Conservation (phyloP, 2,329 filamentous ascomycete species). For the Bretziella fagacearum region DNA sequence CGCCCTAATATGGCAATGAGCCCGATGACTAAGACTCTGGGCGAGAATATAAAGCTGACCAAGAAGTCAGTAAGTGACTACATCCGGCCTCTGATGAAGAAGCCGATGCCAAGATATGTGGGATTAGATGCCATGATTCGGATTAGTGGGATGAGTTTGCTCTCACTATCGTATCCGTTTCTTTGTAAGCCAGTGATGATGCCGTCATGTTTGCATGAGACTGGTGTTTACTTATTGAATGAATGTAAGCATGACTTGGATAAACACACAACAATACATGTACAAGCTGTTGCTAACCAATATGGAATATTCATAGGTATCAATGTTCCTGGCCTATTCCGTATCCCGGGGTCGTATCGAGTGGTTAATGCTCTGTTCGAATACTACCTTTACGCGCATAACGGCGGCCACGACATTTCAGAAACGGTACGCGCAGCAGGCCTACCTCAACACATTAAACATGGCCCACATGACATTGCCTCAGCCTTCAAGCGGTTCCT, state of each 20-base stretch:
- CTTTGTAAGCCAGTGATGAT: conserved; percentile 39
- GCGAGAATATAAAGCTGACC: conserved; percentile 8
- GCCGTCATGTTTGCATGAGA: conserved; percentile 49
- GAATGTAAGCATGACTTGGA: conserved; percentile 39
- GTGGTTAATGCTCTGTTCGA: conserved; percentile 43
- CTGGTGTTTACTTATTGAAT: conserved; percentile 45
- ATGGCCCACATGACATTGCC: conserved; percentile 46
- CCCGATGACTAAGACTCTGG: not conserved
- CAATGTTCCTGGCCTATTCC: conserved; percentile 42
- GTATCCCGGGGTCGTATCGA: conserved; percentile 41
- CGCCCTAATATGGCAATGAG: not conserved
- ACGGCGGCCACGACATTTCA: conserved; percentile 18
- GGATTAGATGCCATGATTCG: conserved; percentile 43
- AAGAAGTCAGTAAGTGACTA: conserved; percentile 14
- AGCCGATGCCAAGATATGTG: conserved; percentile 18
- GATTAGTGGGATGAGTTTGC: conserved; percentile 43
- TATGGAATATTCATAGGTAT: no score
- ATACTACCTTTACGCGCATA: conserved; percentile 34
- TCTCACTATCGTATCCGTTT: conserved; percentile 44
- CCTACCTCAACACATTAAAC: conserved; percentile 42
- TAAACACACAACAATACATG: no score
- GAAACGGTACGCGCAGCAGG: conserved; percentile 42
- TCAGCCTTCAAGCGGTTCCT: conserved; percentile 52
- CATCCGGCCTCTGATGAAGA: conserved; percentile 13
- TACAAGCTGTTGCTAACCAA: no score